Evolutionary conservation across 2,329 filamentous ascomycete genomes (phyloP).

Genomic region (Teratosphaeria nubilosa): DNA sequence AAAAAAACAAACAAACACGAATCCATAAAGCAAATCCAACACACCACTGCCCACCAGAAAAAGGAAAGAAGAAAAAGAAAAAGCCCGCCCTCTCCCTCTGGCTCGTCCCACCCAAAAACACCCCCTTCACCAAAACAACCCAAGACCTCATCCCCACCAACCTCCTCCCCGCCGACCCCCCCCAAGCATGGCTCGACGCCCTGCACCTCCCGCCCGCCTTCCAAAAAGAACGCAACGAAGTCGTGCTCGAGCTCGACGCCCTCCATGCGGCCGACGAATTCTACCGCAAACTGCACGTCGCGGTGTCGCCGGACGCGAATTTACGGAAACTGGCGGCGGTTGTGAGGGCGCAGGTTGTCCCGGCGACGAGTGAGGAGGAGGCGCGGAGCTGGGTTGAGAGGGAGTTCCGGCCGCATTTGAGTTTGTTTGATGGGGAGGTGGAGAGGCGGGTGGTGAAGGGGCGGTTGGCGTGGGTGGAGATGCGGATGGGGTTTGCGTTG

Average conservation of each 20-base stretch:
- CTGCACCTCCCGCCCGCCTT: conserved; percentile 8
- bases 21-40: neutral
- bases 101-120: conserved; percentile 11
- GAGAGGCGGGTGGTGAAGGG: conserved; percentile 12
- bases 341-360: conserved; percentile 6
- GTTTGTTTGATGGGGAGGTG: conserved; percentile 13
- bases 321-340: conserved; percentile 6
- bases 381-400: conserved; percentile 7
- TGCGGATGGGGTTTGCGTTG: conserved; percentile 17
- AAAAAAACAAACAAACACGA: no score
- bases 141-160: conserved; percentile 15
- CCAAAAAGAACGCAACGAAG: conserved; percentile 12
- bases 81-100: conserved; percentile 9
- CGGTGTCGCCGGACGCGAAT: conserved; percentile 11
- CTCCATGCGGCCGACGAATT: conserved; percentile 14
- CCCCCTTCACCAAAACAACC: conserved; percentile 13
- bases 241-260: conserved; percentile 13
- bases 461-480: conserved; percentile 14
- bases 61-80: neutral
- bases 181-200: conserved; percentile 14
- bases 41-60: neutral
- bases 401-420: conserved; percentile 15
- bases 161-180: conserved; percentile 3
- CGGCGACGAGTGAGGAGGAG: conserved; percentile 2
- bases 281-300: conserved; percentile 15